phyloP scores from a whole-genome alignment of 148 eudicot genomes.

The Pharnaceum exiguum region DNA sequence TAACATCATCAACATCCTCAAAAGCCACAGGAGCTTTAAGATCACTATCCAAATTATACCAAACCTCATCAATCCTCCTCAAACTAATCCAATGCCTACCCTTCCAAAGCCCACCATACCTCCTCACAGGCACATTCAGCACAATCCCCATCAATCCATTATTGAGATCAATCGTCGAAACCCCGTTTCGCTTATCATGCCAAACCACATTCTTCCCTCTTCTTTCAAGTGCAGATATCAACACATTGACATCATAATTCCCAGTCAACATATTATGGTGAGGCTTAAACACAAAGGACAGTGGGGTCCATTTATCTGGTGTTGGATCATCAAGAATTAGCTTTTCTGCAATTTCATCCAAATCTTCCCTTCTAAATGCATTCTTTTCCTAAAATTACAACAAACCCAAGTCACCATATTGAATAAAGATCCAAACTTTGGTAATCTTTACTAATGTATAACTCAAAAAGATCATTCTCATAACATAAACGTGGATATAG shows the following conservation, averaged over 20 bases:
- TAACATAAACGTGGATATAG: neutral
- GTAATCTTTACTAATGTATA: neutral
- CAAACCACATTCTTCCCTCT: slow-evolving; percentile 73
- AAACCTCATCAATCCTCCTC: slow-evolving; percentile 57
- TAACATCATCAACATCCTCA: slow-evolving; percentile 45
- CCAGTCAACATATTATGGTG: slow-evolving; percentile 85
- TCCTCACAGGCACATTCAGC: slow-evolving; percentile 57
- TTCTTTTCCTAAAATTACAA: slow-evolving; percentile 58
- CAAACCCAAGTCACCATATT: neutral
- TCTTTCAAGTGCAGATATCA: slow-evolving; percentile 71
- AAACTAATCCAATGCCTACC: slow-evolving; percentile 82
- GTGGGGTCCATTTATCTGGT: slow-evolving; percentile 61
- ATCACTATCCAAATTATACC: slow-evolving; percentile 99
- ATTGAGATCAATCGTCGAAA: slow-evolving; percentile 57
- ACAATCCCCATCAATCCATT: slow-evolving; percentile 73
- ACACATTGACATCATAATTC: slow-evolving; percentile 84
- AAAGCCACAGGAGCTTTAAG: slow-evolving; percentile 51
- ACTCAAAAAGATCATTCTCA: neutral
- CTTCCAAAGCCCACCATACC: slow-evolving; percentile 66
- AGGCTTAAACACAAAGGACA: slow-evolving; percentile 73
- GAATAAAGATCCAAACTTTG: neutral
- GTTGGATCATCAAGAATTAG: slow-evolving; percentile 62
- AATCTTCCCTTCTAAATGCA: slow-evolving; percentile 51
- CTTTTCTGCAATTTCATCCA: slow-evolving; percentile 63
- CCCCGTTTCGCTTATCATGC: slow-evolving; percentile 72